Evolutionary conservation across 768 basidiomycete species (phyloP).

Genomic region (Hemileccinum rubropunctum): DNA sequence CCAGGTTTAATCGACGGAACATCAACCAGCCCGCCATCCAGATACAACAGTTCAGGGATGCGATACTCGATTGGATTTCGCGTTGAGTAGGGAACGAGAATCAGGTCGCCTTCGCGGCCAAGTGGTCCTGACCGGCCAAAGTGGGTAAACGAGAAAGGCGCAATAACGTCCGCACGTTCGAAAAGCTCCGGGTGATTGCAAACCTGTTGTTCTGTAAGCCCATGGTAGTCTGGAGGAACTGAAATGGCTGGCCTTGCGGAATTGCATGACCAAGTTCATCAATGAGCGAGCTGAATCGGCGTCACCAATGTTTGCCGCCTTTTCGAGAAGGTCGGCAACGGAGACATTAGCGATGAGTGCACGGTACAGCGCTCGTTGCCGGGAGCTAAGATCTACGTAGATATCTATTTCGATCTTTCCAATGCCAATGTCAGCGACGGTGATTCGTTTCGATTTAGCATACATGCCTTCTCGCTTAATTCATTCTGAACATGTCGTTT

Average conservation of each 20-base stretch:
- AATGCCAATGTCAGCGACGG: constrained; percentile 79
- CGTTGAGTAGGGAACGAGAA: constrained; percentile 82
- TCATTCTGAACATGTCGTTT: constrained; percentile 99
- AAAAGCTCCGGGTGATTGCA: constrained; percentile 99
- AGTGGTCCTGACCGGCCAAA: constrained; percentile 81
- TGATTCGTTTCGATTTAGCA: constrained; percentile 47
- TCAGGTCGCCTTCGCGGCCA: constrained; percentile 84
- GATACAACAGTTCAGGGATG: constrained; percentile 74
- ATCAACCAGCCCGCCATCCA: constrained; percentile 70
- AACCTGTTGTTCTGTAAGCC: constrained; percentile 47
- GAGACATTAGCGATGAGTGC: constrained; percentile 91
- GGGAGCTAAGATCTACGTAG: constrained; percentile 89
- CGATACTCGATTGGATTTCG: constrained; percentile 79
- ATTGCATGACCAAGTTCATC: constrained; percentile 99
- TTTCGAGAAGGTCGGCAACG: constrained; percentile 88
- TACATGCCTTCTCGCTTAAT: constrained; percentile 88
- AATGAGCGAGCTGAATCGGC: constrained; percentile 89
- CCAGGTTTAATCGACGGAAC: constrained; percentile 57
- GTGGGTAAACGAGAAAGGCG: constrained; percentile 85
- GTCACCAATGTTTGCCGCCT: constrained; percentile 89
- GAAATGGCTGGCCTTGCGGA: constrained; percentile 72
- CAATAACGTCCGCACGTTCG: constrained; percentile 92
- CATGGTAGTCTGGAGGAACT: constrained; percentile 1
- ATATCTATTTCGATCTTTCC: constrained; percentile 92
- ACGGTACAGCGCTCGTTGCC: constrained; percentile 88